Evolutionary conservation across 1,139 yeast genomes (phyloP).

Genomic region (Sugiyamaella sp.): DNA sequence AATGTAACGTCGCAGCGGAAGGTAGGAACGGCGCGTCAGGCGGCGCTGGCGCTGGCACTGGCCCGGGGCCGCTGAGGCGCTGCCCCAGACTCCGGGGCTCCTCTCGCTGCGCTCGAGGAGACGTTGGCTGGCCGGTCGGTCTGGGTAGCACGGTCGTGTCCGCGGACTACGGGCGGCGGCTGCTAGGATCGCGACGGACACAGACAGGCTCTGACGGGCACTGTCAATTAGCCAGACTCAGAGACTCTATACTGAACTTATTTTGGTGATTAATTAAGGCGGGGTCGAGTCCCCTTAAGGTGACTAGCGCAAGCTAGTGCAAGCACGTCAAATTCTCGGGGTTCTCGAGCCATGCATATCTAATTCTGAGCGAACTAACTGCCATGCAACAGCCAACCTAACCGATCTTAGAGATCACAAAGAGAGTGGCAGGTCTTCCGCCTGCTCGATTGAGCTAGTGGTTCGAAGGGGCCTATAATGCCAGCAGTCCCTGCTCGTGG

Average conservation of each 20-base stretch:
- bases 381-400: not conserved
- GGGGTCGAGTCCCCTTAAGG: no score
- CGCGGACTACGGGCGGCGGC: not conserved
- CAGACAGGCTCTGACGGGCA: no score
- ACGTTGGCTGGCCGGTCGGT: no score
- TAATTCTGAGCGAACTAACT: no score
- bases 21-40: not conserved
- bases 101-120: slow-evolving; percentile 3
- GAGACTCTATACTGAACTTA: no score
- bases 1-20: not conserved
- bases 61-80: not conserved
- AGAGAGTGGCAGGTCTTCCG: not conserved
- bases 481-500: not conserved
- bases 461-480: not conserved
- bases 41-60: not conserved
- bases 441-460: not conserved
- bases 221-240: no score
- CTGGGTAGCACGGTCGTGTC: not conserved
- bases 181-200: not conserved
- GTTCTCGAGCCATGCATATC: no score
- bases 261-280: no score
- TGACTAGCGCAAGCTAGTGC: no score
- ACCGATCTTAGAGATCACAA: not conserved
- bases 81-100: not conserved
- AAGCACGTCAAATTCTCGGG: no score